Evolutionary conservation across 257 asterid species (phyloP), one percentile per base, ranked within the genome.

Genomic region (Rubia yunnanensis): DNA sequence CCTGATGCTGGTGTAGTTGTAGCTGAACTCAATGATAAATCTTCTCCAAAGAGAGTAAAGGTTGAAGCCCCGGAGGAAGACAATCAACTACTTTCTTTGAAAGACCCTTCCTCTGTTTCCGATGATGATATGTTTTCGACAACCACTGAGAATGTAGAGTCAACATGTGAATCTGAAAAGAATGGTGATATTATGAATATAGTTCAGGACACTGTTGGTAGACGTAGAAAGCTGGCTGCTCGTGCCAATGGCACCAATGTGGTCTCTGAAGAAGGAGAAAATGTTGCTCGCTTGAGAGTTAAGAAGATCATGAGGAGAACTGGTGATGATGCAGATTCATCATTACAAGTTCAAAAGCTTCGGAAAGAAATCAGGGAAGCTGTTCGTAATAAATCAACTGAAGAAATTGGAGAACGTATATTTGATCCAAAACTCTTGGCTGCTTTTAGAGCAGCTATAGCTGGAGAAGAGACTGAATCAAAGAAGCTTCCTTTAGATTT

Each of bases 371-470:
- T 94, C 73, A 88, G 86, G 75, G 97, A 85, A 69, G 94, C 94
- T 66, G 94, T 90, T 72, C 90, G 85, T 68, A 80, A 82, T 74
- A 94, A 85, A 77, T 86, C 96, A 69, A 76, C 94, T 27, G 65
- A 74, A 69, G 96, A 86, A 66, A 17, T 77, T 60, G 94, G 85
- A 57, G 82, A 77, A 74, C 83, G 77, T 64, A 83, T 74, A 68
- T 83, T 88, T 75, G 97, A 94, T 73, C 94, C 88, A 32, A 90
- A 89, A 71, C 95, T 94, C 80, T 77, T 94, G 69, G 88, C 87
- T 79, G 99, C 99, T 79, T 94, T 94, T 71, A 84, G 99, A 62
- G 87, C 95, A 69, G 94, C 87, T 77, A 83, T 94, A 79, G 83
- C 99, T 56, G 96, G 86, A 73, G 61, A 88, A 44, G 81, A 72